Conservation (phyloP, 2,329 filamentous ascomycete genomes). For the Aspergillus pseudonomiae region DNA sequence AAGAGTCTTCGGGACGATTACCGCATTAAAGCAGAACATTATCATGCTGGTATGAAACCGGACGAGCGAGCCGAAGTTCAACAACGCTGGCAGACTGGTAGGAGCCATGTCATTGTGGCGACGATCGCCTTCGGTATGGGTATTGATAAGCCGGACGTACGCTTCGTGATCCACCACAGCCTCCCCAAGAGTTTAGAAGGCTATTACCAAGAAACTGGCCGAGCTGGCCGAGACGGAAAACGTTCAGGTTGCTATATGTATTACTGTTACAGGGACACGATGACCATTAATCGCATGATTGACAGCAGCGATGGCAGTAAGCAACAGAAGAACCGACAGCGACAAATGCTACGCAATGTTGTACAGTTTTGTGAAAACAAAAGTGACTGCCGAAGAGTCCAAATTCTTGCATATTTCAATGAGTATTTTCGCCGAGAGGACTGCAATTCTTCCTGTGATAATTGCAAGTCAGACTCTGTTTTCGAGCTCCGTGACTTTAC, state of each 20-base stretch:
- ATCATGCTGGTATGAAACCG: constrained; percentile 77
- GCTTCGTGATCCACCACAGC: constrained; percentile 92
- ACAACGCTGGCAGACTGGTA: constrained; percentile 77
- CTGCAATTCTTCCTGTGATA: constrained; percentile 81
- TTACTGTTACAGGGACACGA: constrained; percentile 79
- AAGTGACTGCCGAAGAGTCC: constrained; percentile 81
- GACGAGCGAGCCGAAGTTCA: constrained; percentile 73
- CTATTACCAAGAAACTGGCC: constrained; percentile 97
- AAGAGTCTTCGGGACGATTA: constrained; percentile 62
- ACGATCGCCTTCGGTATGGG: constrained; percentile 99
- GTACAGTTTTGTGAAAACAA: constrained; percentile 87
- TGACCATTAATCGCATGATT: constrained; percentile 77
- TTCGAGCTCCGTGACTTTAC: constrained; percentile 80
- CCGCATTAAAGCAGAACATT: constrained; percentile 76
- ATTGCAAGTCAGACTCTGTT: constrained; percentile 73
- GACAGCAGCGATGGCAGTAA: constrained; percentile 73
- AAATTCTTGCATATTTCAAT: constrained; percentile 92
- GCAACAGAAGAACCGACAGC: constrained; percentile 82
- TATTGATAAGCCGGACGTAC: constrained; percentile 97
- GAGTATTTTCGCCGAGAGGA: constrained; percentile 74
- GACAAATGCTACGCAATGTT: constrained; percentile 82
- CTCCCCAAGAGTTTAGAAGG: constrained; percentile 95
- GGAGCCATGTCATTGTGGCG: constrained; percentile 86
- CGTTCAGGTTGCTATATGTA: constrained; percentile 87
- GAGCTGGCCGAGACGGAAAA: constrained; percentile 88